These are phyloP conservation scores for Amanita thiersii DNA, from an alignment of 768 basidiomycete genomes.

Conservation along the genomic window DNA sequence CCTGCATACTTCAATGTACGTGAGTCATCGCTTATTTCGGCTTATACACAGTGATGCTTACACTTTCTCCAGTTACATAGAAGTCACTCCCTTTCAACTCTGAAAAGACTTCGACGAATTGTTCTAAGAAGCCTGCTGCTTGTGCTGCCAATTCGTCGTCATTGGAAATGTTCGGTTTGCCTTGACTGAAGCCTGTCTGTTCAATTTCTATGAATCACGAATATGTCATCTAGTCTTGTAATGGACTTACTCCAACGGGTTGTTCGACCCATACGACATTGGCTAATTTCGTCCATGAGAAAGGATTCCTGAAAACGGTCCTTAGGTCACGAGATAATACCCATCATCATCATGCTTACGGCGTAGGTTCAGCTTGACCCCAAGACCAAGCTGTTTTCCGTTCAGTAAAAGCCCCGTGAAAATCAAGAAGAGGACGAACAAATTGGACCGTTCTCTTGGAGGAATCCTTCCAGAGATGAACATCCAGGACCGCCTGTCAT, in stretches of 20 bases:
- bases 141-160: conserved; percentile 51
- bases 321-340: background rate
- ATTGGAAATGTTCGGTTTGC: conserved; percentile 49
- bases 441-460: conserved; percentile 61
- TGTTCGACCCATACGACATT: conserved; percentile 66
- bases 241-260: conserved; percentile 46
- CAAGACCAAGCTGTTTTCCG: conserved; percentile 39
- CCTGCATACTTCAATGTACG: conserved; percentile 51
- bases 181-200: conserved; percentile 63
- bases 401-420: background rate
- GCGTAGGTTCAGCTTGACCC: conserved; percentile 32
- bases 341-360: conserved; percentile 14
- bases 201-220: background rate
- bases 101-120: conserved; percentile 57
- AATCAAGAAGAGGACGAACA: conserved; percentile 21
- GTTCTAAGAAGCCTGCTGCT: conserved; percentile 46
- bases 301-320: conserved; percentile 35
- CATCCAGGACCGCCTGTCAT: conserved; percentile 63
- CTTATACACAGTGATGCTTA: conserved; percentile 22
- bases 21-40: background rate
- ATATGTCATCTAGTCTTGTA: background rate
- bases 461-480: conserved; percentile 55
- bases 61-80: conserved; percentile 61
- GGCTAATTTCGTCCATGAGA: conserved; percentile 66
- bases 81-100: conserved; percentile 65